Evolutionary conservation across 2,329 filamentous ascomycete species (phyloP), one percentile per base, ranked within the genome.

Genomic region (Penicillium crustosum): DNA sequence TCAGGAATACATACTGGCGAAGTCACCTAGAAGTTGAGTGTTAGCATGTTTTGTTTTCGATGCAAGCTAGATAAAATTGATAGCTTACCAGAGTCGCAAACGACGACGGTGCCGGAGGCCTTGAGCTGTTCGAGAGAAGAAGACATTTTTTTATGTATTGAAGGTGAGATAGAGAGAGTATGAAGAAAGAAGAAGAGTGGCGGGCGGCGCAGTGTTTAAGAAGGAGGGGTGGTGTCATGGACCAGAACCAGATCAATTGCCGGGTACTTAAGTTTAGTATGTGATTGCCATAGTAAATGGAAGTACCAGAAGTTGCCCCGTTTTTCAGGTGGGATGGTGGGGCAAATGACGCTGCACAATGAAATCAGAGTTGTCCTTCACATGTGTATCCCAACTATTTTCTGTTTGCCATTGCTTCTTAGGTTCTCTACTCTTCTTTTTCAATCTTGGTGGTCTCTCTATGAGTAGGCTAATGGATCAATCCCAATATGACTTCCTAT

Each of bases 81-180:
- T 61, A 49, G 77, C 83, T 81, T 89, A 88, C 93, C 94, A 79
- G 93, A 96, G 83, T 97, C 94, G 79, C 90, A 93, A 79, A 97
- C 94, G 75, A 97, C 94, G 66, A 91, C 92, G 75, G 94, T 99
- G 88, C 94, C 94, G 77, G 89, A 80, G 83, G 91, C 88, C 86
- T 99, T 99, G 78, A 99, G 87, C 83, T 97, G 93, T 72, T 97
- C 94, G 72, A 99, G 89, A 79, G 93, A 91, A 79, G 82, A 89
- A 79, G 91, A 80, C 93, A 97, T 97, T 65, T 52, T 50, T 47
- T 48, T 38, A 35, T 54, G 55, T 31, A 23, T 53, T 38, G 42
- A 23, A n/a, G 39, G 13, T 25, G 36, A 27, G 19, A 53, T 48
- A 21, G 33, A 39, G 49, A 50, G 66, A 79, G 35, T 39, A 49